Evolutionary conservation across 768 basidiomycete species (phyloP), one percentile per base, ranked within the genome.

Genomic region (Kwoniella bestiolae): DNA sequence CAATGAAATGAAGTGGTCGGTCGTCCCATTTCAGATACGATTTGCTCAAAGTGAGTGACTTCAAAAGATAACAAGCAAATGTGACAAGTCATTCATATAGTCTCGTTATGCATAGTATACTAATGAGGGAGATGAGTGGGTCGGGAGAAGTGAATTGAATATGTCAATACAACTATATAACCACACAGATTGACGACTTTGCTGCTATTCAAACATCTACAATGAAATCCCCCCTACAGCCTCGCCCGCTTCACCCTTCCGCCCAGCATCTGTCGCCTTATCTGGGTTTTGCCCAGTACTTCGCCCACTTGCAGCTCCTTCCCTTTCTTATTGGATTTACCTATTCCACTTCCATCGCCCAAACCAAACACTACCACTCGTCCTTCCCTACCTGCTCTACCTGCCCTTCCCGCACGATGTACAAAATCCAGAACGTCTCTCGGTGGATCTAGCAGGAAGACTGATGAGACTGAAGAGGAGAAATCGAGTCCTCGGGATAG

Each of bases 401-500:
- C 92, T 0, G 90, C 85, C 51, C 94, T 83, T 16, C 94, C 94
- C 0, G 94, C 94, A 3, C 94, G 88, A 81, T 96, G 94, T 65
- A 96, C 79, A 78, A 95, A 94, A 79, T 96, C 94, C 41, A 94
- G 85, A 85, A 90, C 90, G 77, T 92, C 94, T 70, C 90, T 83
- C 21, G 94, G 93, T 74, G 90, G 87, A 71, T 95, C 94, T 25
- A 91, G 85, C 69, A 95, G 89, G 79, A 96, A 89, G 2, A 95
- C 90, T 72, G 94, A 88, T 67, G 86, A 85, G 70, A 95, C 87
- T n/a, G 63, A 52, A 0, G 91, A 88, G 14, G 87, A 83, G 74
- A 96, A 96, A 79, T 96, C 94, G 1, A 95, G 85, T 1, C 94
- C 94, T 21, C 94, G 87, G 9, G 92, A 92, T 28, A 96, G 87